Evolutionary conservation across 2,329 filamentous ascomycete genomes (phyloP).

Genomic region (Aspergillus flavus): DNA sequence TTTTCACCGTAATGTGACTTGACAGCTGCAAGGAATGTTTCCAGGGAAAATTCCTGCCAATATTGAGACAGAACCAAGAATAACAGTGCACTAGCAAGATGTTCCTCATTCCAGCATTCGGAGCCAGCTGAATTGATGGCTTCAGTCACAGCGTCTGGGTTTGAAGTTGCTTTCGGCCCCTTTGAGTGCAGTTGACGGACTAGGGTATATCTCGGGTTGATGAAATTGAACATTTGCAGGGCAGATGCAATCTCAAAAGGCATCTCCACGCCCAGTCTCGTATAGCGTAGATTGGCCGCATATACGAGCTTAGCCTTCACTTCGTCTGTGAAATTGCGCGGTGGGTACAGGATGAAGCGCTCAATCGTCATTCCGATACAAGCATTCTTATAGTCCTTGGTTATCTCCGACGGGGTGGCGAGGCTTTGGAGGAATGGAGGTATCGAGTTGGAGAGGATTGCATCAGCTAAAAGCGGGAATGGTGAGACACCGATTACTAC

Average conservation of each 20-base stretch:
- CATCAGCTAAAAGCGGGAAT: slow-evolving; percentile 65
- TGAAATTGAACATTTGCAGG: slow-evolving; percentile 49
- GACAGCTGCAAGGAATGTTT: slow-evolving; percentile 65
- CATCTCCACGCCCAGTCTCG: slow-evolving; percentile 55
- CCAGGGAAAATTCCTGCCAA: slow-evolving; percentile 67
- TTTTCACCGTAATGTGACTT: slow-evolving; percentile 58
- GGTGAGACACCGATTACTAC: slow-evolving; percentile 11
- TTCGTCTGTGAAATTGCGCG: slow-evolving; percentile 80
- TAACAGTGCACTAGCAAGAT: slow-evolving; percentile 79
- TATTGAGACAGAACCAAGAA: slow-evolving; percentile 66
- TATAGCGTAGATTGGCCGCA: slow-evolving; percentile 70
- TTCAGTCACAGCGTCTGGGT: slow-evolving; percentile 69
- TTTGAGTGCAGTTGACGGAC: slow-evolving; percentile 69
- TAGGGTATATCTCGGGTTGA: slow-evolving; percentile 49
- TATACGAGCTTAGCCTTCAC: slow-evolving; percentile 66
- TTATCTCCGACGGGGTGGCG: slow-evolving; percentile 63
- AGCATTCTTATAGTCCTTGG: slow-evolving; percentile 66
- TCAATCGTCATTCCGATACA: slow-evolving; percentile 82
- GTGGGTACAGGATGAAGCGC: slow-evolving; percentile 82
- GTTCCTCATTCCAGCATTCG: slow-evolving; percentile 74
- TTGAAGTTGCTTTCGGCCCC: slow-evolving; percentile 74
- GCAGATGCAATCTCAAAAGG: slow-evolving; percentile 47
- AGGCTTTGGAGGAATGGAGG: slow-evolving; percentile 76
- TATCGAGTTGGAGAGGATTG: slow-evolving; percentile 82
- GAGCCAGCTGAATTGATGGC: slow-evolving; percentile 58